A percentile compares a stretch with the other conserved stretches of the same genome.
phyloP scores from a whole-genome alignment of 352 stramenopile species.

The Peronospora farinosa region DNA sequence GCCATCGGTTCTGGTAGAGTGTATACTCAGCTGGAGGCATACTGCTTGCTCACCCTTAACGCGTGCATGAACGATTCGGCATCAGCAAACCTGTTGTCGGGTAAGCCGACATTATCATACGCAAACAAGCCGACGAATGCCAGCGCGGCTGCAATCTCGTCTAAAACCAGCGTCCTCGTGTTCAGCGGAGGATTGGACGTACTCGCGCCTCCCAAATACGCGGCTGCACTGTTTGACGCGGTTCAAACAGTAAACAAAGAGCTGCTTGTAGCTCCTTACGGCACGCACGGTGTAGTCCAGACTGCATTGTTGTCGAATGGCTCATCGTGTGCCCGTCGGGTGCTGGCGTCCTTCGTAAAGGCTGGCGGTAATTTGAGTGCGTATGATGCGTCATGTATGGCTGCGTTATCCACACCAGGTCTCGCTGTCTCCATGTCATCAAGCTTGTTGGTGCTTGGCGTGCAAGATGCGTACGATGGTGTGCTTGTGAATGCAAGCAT shows the following conservation, averaged over 20 bases:
- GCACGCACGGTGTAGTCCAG: constrained; percentile 39
- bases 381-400: constrained; percentile 53
- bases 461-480: constrained; percentile 44
- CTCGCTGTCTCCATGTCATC: constrained; percentile 29
- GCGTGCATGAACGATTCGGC: constrained; percentile 27
- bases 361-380: constrained; percentile 35
- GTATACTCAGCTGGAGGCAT: constrained; percentile 44
- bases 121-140: constrained; percentile 17
- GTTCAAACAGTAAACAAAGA: constrained; percentile 39
- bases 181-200: constrained; percentile 44
- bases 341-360: constrained; percentile 58
- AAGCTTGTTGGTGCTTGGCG: constrained; percentile 41
- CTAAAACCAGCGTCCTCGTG: constrained; percentile 43
- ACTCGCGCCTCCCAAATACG: constrained; percentile 37
- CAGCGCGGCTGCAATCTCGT: constrained; percentile 3
- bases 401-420: constrained; percentile 25
- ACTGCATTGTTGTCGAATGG: constrained; percentile 29
- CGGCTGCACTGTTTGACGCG: constrained; percentile 33
- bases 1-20: constrained; percentile 39
- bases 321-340: constrained; percentile 36
- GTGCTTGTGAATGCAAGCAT: constrained; percentile 12
- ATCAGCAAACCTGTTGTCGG: constrained; percentile 3
- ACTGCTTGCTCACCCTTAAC: constrained; percentile 48
- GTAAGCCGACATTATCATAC: constrained; percentile 32
- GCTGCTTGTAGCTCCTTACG: constrained; percentile 36